These are phyloP conservation scores for Diaporthe nobilis DNA, from an alignment of 2,329 filamentous ascomycete species.

Conservation along the genomic window DNA sequence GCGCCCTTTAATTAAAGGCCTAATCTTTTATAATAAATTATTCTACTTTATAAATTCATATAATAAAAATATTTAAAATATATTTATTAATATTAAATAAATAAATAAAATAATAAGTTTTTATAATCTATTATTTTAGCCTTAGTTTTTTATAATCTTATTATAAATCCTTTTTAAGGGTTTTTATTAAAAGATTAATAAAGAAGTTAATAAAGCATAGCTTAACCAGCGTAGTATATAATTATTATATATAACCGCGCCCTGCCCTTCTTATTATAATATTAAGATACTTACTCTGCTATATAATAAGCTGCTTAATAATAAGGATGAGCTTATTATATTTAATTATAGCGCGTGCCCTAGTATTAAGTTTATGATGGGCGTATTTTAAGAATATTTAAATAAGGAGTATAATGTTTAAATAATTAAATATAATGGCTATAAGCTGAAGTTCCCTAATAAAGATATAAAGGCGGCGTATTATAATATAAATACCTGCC, in stretches of 20 bases:
- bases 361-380: not conserved
- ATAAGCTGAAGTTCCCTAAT: not conserved
- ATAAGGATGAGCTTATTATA: not conserved
- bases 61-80: not conserved
- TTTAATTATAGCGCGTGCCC: not conserved
- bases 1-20: not conserved
- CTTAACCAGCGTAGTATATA: not conserved
- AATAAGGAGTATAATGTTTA: not conserved
- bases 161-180: not conserved
- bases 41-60: not conserved
- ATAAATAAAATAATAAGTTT: not conserved
- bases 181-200: not conserved
- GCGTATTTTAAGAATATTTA: not conserved
- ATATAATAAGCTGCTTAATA: not conserved
- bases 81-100: not conserved
- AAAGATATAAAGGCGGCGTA: not conserved
- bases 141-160: not conserved
- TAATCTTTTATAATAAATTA: not conserved
- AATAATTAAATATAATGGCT: not conserved
- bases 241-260: not conserved
- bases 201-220: too few species aligned
- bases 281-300: not conserved
- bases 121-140: not conserved
- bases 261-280: not conserved
- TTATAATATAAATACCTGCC: not conserved